phyloP scores from a whole-genome alignment of 2,329 filamentous ascomycete genomes.

The Curvularia sp. region DNA sequence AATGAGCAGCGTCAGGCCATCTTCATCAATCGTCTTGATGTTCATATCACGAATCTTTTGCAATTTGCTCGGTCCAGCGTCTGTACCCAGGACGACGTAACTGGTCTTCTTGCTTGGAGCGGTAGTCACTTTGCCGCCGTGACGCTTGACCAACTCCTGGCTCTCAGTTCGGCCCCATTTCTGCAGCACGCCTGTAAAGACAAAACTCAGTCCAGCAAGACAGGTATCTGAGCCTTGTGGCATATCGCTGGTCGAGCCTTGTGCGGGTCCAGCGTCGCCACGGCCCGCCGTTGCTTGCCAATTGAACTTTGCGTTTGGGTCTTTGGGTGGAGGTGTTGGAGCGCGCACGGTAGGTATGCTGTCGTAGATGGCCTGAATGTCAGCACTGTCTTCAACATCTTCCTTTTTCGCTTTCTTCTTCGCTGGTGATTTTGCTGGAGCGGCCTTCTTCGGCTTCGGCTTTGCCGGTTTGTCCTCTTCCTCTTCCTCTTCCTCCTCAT shows the following conservation, averaged over 20 bases:
- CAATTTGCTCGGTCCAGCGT: conserved; percentile 93
- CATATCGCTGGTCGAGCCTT: conserved; percentile 69
- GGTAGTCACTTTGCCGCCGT: conserved; percentile 88
- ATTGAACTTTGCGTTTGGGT: conserved; percentile 76
- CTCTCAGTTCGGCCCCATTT: conserved; percentile 84
- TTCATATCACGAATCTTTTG: conserved; percentile 79
- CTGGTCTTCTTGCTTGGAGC: conserved; percentile 91
- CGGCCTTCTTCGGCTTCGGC: conserved; percentile 49
- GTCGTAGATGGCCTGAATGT: conserved; percentile 84
- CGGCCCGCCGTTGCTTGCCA: conserved; percentile 68
- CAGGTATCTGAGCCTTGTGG: conserved; percentile 89
- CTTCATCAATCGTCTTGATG: conserved; percentile 92
- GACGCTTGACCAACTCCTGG: conserved; percentile 85
- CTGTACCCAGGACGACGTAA: conserved; percentile 88
- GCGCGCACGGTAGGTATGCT: conserved; percentile 83
- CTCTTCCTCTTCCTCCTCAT: conserved; percentile 63
- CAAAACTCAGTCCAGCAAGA: conserved; percentile 86
- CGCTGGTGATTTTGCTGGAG: conserved; percentile 58
- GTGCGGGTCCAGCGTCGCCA: conserved; percentile 68
- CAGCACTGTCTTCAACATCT: conserved; percentile 70
- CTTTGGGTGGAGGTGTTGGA: conserved; percentile 80
- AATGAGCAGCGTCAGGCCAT: conserved; percentile 89
- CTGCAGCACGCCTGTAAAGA: conserved; percentile 89
- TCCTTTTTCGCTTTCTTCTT: conserved; percentile 71
- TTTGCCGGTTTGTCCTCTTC: conserved; percentile 67